Percentiles rank a stretch among this genome's conserved stretches.
Evolutionary conservation across 257 asterid species (phyloP).

Genomic region (Przewalskia tangutica): DNA sequence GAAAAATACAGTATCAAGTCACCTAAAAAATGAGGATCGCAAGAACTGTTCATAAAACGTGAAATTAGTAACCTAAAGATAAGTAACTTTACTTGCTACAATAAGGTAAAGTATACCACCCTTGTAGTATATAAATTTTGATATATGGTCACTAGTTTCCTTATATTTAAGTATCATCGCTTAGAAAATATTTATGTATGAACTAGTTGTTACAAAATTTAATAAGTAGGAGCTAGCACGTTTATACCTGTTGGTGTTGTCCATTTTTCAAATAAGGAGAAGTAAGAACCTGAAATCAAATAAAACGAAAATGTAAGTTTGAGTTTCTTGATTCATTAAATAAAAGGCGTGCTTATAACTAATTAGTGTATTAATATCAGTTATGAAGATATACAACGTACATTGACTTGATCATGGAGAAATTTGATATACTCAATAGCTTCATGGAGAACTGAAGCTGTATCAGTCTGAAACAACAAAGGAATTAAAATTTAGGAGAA

Average conservation of each 20-base stretch:
- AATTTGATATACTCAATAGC: slow-evolving; percentile 81
- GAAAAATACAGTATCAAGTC: background rate
- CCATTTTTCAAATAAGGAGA: slow-evolving; percentile 63
- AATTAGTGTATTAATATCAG: background rate
- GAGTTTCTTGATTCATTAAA: background rate
- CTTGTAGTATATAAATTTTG: too few relatives aligned
- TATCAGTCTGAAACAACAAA: slow-evolving; percentile 58
- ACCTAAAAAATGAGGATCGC: background rate
- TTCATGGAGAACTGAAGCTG: slow-evolving; percentile 95
- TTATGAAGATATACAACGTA: slow-evolving; percentile 21
- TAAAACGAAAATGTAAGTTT: background rate
- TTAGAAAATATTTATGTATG: too few relatives aligned
- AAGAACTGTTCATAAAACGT: background rate
- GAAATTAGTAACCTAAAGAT: background rate
- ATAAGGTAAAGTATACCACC: too few relatives aligned
- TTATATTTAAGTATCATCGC: too few relatives aligned
- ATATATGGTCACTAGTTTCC: too few relatives aligned
- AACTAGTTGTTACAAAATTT: too few relatives aligned
- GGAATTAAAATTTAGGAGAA: background rate
- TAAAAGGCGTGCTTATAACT: background rate
- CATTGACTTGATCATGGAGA: slow-evolving; percentile 90
- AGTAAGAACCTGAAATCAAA: slow-evolving; percentile 47
- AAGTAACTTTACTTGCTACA: too few relatives aligned
- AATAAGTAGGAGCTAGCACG: background rate
- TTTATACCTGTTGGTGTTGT: slow-evolving; percentile 47